Evolutionary conservation across 306 rosid species (phyloP).

Genomic region (Lupinus albus): DNA sequence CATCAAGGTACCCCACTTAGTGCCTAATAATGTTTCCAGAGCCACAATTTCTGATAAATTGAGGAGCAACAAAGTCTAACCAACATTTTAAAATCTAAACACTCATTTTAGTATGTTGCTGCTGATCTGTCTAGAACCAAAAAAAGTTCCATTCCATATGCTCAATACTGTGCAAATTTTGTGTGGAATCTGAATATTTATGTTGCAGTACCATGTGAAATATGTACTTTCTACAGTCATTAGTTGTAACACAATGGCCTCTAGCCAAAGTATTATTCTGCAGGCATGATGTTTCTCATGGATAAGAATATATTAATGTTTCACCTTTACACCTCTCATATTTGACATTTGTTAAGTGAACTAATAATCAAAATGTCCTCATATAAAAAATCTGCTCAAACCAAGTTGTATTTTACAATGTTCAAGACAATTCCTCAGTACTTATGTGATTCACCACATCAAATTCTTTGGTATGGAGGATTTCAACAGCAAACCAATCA

Average conservation of each 20-base stretch:
- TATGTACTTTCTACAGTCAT: background rate
- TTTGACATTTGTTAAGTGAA: background rate
- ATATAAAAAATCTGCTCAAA: background rate
- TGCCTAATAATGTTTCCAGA: slow-evolving; percentile 18
- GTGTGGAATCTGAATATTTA: background rate
- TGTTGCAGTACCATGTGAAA: background rate
- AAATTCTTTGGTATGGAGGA: background rate
- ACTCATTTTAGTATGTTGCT: background rate
- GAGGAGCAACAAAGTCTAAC: background rate
- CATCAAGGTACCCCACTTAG: background rate
- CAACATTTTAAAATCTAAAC: background rate
- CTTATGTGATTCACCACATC: background rate
- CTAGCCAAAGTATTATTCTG: background rate
- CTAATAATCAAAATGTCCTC: background rate
- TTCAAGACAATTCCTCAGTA: background rate
- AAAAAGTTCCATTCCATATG: background rate
- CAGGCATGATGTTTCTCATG: too few relatives aligned
- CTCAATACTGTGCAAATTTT: background rate
- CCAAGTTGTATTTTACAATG: background rate
- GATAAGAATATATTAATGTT: background rate
- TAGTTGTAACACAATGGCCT: background rate
- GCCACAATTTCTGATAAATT: background rate
- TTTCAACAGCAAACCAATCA: background rate
- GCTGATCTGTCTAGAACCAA: background rate
- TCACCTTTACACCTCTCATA: too few relatives aligned